Percentiles rank a stretch among this genome's conserved stretches.
Conservation (phyloP, 257 asterid genomes). For the Buddleja alternifolia region DNA sequence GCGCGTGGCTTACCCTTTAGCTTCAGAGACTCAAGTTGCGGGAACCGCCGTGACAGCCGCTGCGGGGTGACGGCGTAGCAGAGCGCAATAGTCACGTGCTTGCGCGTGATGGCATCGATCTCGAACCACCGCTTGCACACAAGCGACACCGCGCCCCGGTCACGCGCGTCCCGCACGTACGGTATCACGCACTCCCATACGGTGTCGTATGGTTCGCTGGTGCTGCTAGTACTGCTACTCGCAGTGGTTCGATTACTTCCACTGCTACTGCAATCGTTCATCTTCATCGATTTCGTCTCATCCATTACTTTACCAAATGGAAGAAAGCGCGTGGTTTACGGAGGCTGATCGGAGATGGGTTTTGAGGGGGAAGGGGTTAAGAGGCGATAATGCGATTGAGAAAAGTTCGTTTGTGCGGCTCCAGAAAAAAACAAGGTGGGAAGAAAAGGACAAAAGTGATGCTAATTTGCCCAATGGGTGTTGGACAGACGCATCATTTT, state of each 20-base stretch:
- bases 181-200: conserved; percentile 74
- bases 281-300: background rate
- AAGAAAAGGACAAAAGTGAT: no score
- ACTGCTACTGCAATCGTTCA: background rate
- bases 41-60: conserved; percentile 59
- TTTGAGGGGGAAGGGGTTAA: no score
- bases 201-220: conserved; percentile 41
- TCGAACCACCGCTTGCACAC: conserved; percentile 64
- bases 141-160: conserved; percentile 61
- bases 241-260: background rate
- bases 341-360: no score
- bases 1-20: conserved; percentile 91
- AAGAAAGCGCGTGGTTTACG: no score
- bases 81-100: conserved; percentile 72
- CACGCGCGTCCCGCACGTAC: conserved; percentile 56
- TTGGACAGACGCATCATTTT: background rate
- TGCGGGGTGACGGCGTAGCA: conserved; percentile 69
- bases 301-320: background rate
- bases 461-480: background rate
- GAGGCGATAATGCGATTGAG: no score
- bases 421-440: no score
- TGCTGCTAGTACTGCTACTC: background rate
- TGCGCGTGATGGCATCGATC: conserved; percentile 67
- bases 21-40: conserved; percentile 66
- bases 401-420: no score